A percentile compares a stretch with the other conserved stretches of the same genome.
Evolutionary conservation across 2,329 filamentous ascomycete species (phyloP).

Genomic region (Trichoderma breve): DNA sequence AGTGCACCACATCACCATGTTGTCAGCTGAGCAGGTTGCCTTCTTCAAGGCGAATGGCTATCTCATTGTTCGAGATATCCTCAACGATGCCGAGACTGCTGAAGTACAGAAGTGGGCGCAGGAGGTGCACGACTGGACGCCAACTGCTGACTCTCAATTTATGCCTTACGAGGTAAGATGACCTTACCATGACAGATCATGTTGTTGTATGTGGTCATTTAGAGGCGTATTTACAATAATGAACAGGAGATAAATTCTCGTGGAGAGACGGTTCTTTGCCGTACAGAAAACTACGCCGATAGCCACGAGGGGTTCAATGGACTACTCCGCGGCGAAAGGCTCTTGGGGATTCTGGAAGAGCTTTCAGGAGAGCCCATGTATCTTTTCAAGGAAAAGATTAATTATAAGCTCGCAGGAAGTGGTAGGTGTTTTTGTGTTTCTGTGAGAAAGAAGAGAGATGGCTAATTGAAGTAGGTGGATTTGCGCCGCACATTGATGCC

Average conservation of each 20-base stretch:
- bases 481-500: slow-evolving; percentile 1
- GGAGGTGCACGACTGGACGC: slow-evolving; percentile 7
- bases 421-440: background rate
- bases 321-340: background rate
- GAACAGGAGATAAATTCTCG: background rate
- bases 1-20: background rate
- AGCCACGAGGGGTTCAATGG: background rate
- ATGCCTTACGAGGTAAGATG: slow-evolving; percentile 4
- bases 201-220: background rate
- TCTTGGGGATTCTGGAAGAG: background rate
- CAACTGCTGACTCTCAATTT: background rate
- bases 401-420: background rate
- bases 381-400: slow-evolving; percentile 7
- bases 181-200: background rate
- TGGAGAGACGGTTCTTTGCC: background rate
- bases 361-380: background rate
- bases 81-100: background rate
- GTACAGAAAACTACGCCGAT: background rate
- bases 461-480: background rate
- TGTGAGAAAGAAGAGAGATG: background rate
- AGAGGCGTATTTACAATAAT: background rate
- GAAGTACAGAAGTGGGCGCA: slow-evolving; percentile 2
- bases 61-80: slow-evolving; percentile 1
- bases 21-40: background rate
- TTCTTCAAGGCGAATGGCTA: background rate